These are phyloP conservation scores for Solanum lycopersicoides DNA, from an alignment of 257 asterid genomes.

Conservation along the genomic window DNA sequence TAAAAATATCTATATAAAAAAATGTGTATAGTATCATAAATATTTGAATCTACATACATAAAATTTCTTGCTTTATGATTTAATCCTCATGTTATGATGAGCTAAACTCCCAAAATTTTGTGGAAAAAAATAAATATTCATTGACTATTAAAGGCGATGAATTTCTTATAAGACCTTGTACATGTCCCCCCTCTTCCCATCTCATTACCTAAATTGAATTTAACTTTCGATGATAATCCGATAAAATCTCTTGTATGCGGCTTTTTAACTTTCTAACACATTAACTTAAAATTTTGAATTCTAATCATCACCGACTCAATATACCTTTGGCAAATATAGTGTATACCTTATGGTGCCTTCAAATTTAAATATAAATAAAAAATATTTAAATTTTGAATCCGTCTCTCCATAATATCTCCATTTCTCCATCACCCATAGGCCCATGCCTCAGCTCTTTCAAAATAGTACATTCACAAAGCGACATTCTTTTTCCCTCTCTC, in stretches of 20 bases:
- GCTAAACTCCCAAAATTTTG: neutral
- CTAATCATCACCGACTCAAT: neutral
- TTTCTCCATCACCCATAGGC: neutral
- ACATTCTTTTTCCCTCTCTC: neutral
- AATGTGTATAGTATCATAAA: neutral
- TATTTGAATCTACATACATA: neutral
- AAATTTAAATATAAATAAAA: too few relatives aligned
- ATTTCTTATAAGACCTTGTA: neutral
- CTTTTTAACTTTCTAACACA: neutral
- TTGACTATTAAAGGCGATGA: neutral
- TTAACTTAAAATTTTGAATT: neutral
- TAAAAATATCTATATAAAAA: neutral
- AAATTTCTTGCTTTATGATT: neutral
- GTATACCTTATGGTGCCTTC: too few relatives aligned
- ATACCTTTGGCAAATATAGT: accelerated
- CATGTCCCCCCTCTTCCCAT: neutral
- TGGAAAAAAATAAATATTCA: neutral
- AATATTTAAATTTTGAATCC: too few relatives aligned
- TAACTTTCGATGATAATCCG: neutral
- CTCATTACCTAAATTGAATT: neutral
- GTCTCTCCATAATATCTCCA: neutral
- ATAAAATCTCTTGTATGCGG: accelerated
- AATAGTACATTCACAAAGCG: neutral
- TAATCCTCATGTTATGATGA: too few relatives aligned
- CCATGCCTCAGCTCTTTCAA: neutral